phyloP scores from a whole-genome alignment of 345 rosid species.

The Trapa incisa region DNA sequence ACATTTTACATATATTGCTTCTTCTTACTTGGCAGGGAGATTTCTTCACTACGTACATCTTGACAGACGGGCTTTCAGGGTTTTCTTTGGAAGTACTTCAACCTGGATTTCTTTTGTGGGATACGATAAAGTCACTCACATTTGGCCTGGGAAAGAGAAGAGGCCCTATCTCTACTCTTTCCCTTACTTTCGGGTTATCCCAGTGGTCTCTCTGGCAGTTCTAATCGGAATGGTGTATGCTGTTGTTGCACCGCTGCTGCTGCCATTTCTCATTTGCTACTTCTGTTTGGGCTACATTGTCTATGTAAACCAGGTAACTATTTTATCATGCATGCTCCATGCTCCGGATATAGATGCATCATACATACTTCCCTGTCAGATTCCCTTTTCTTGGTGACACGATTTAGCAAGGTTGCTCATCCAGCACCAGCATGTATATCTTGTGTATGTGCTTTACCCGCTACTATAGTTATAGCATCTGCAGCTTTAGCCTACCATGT shows the following conservation, averaged over 20 bases:
- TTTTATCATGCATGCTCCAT: neutral
- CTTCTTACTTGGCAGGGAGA: conserved; percentile 40
- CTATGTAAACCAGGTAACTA: conserved; percentile 60
- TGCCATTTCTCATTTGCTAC: conserved; percentile 72
- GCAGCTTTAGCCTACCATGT: neutral
- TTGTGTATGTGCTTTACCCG: neutral
- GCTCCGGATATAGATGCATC: neutral
- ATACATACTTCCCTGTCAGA: neutral
- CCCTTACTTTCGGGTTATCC: conserved; percentile 67
- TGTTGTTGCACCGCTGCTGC: conserved; percentile 64
- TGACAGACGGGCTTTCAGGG: conserved; percentile 75
- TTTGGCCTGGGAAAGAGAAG: conserved; percentile 39
- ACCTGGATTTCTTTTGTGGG: conserved; percentile 50
- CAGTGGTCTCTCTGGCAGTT: conserved; percentile 54
- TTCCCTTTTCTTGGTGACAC: neutral
- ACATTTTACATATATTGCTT: neutral
- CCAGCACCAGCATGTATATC: neutral
- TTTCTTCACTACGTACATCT: conserved; percentile 75
- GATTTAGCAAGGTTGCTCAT: neutral
- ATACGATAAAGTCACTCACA: conserved; percentile 32
- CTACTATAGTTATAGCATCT: neutral
- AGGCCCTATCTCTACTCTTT: conserved; percentile 61
- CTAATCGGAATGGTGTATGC: conserved; percentile 80
- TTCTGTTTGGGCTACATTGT: conserved; percentile 72
- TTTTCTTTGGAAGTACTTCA: conserved; percentile 83